Conservation (phyloP, 2,329 filamentous ascomycete genomes). For the Phyllosticta citribraziliensis region DNA sequence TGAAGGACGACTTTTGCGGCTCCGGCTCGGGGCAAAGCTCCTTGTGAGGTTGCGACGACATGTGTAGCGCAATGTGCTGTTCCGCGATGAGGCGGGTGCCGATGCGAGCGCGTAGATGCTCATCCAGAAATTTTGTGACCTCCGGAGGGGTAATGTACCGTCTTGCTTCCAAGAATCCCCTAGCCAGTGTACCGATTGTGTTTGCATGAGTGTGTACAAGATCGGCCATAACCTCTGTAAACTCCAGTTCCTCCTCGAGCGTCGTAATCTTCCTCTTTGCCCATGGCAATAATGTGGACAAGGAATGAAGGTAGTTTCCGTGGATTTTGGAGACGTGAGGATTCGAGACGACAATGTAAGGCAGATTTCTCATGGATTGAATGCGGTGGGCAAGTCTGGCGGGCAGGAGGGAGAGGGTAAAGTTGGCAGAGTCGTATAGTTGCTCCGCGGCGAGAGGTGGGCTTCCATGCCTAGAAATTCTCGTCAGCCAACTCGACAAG, state of each 20-base stretch:
- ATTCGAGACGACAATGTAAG: slow-evolving; percentile 98
- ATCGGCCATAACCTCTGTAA: slow-evolving; percentile 87
- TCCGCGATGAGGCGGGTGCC: slow-evolving; percentile 90
- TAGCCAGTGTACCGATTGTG: slow-evolving; percentile 85
- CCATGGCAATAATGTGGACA: slow-evolving; percentile 83
- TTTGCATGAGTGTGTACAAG: slow-evolving; percentile 92
- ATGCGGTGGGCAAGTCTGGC: slow-evolving; percentile 90
- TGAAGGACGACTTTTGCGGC: slow-evolving; percentile 53
- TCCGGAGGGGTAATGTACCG: slow-evolving; percentile 76
- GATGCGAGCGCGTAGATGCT: slow-evolving; percentile 86
- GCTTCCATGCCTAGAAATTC: slow-evolving; percentile 52
- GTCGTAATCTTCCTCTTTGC: slow-evolving; percentile 62
- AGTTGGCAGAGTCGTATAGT: slow-evolving; percentile 85
- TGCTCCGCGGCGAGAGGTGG: slow-evolving; percentile 73
- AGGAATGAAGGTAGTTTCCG: slow-evolving; percentile 87
- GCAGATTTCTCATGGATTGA: slow-evolving; percentile 82
- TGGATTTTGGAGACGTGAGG: slow-evolving; percentile 91
- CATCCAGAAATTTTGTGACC: slow-evolving; percentile 86
- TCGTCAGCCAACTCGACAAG: background rate
- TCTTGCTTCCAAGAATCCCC: slow-evolving; percentile 85
- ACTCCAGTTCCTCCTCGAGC: slow-evolving; percentile 78
- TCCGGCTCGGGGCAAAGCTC: slow-evolving; percentile 34
- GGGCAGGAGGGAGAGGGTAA: slow-evolving; percentile 84
- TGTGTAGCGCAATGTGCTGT: slow-evolving; percentile 88
- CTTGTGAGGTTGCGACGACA: slow-evolving; percentile 61